Conservation (phyloP, 2,329 filamentous ascomycete genomes). For the Ascochyta fabae region DNA sequence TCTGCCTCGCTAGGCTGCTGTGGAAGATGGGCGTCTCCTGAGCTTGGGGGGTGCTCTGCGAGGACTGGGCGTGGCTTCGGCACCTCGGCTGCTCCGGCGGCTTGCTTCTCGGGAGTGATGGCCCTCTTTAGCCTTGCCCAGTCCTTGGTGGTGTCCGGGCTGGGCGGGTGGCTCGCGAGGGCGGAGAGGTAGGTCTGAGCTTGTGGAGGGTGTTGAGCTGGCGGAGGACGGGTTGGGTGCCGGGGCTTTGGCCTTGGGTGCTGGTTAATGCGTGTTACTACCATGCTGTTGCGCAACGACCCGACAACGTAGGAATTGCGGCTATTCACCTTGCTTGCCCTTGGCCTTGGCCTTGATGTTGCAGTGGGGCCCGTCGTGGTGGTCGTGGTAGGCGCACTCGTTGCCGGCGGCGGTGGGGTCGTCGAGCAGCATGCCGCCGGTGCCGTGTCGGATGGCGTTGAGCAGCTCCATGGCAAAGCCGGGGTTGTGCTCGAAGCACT, state of each 20-base stretch:
- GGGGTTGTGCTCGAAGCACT: constrained; percentile 57
- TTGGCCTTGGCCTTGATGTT: constrained; percentile 44
- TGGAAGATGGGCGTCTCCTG: constrained; percentile 37
- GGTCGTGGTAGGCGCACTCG: constrained; percentile 60
- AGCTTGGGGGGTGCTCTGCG: constrained; percentile 46
- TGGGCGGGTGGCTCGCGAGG: constrained; percentile 37
- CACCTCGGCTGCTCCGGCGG: constrained; percentile 18
- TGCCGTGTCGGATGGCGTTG: constrained; percentile 58
- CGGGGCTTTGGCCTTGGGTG: constrained; percentile 37
- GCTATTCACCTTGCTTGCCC: constrained; percentile 48
- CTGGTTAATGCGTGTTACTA: constrained; percentile 49
- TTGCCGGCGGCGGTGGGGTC: constrained; percentile 57
- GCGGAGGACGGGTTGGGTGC: constrained; percentile 37
- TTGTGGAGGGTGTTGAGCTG: constrained; percentile 40
- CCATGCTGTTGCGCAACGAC: constrained; percentile 25
- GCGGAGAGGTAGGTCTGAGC: constrained; percentile 38
- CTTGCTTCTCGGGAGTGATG: constrained; percentile 34
- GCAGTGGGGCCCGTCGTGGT: constrained; percentile 53
- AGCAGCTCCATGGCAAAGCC: constrained; percentile 62
- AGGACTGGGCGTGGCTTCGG: constrained; percentile 37
- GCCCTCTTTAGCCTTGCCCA: constrained; percentile 31
- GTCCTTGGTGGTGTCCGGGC: constrained; percentile 35
- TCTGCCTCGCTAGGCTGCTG: constrained; percentile 22
- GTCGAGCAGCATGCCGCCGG: constrained; percentile 58
- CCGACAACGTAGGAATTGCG: constrained; percentile 9